Evolutionary conservation across 1,284 basidiomycete species (phyloP).

Genomic region (Puccinia hordei): DNA sequence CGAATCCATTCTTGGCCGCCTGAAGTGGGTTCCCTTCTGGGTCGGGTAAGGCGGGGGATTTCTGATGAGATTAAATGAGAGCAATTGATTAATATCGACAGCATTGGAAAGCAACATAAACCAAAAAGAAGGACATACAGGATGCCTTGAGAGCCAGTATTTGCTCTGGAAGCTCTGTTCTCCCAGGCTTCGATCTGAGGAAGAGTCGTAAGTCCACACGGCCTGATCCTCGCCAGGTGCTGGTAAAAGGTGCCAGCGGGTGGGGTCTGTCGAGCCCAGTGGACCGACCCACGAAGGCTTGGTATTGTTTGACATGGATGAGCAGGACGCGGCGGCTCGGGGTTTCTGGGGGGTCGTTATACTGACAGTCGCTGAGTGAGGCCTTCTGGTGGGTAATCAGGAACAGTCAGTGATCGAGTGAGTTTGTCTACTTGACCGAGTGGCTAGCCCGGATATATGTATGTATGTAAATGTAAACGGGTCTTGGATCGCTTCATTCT

Average conservation of each 20-base stretch:
- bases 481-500: too few relatives aligned
- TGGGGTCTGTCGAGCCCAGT: slow-evolving; percentile 66
- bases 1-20: slow-evolving; percentile 65
- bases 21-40: slow-evolving; percentile 55
- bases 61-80: background rate
- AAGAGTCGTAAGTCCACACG: slow-evolving; percentile 74
- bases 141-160: slow-evolving; percentile 40
- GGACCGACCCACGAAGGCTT: slow-evolving; percentile 47
- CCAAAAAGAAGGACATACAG: background rate
- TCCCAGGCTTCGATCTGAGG: slow-evolving; percentile 9
- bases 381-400: background rate
- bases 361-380: background rate
- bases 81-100: background rate
- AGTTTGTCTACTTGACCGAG: background rate
- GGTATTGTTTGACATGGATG: background rate
- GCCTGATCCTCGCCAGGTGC: slow-evolving; percentile 75
- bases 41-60: slow-evolving; percentile 51
- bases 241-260: slow-evolving; percentile 78
- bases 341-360: background rate
- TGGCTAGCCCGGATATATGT: too few relatives aligned
- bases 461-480: too few relatives aligned
- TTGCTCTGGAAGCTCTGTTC: slow-evolving; percentile 36
- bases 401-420: background rate
- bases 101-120: background rate
- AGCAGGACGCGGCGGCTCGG: background rate